phyloP scores from a whole-genome alignment of 1,284 basidiomycete species.

The Clitocybe nebularis region DNA sequence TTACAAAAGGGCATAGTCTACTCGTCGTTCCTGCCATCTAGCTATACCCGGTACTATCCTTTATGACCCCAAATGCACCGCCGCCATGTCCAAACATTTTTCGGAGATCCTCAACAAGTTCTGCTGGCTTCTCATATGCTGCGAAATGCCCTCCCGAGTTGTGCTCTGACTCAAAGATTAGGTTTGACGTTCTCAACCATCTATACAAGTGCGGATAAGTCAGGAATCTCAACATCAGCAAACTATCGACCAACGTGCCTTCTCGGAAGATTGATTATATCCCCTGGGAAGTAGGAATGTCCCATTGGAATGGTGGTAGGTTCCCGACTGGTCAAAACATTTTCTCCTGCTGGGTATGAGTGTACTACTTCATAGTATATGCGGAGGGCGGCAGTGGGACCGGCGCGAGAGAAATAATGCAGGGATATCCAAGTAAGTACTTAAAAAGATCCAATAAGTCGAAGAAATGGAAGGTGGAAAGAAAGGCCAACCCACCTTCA shows the following conservation, averaged over 20 bases:
- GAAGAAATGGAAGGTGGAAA: not conserved
- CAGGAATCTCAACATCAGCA: not conserved
- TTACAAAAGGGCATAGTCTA: too few species aligned
- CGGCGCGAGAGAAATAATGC: constrained; percentile 54
- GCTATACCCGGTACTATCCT: constrained; percentile 28
- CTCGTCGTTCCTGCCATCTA: too few species aligned
- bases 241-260: not conserved
- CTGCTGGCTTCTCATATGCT: constrained; percentile 25
- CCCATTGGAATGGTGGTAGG: constrained; percentile 40
- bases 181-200: not conserved
- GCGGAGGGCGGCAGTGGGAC: constrained; percentile 49
- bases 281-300: constrained; percentile 45
- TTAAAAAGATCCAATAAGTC: constrained; percentile 16
- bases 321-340: not conserved
- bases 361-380: constrained; percentile 45
- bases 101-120: constrained; percentile 27
- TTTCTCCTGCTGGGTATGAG: constrained; percentile 3
- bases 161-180: not conserved
- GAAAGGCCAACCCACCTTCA: constrained; percentile 31
- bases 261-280: constrained; percentile 31
- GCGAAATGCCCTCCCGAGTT: constrained; percentile 31
- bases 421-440: constrained; percentile 58
- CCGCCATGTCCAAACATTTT: constrained; percentile 35
- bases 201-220: too few species aligned
- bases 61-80: constrained; percentile 27